Evolutionary conservation across 148 eudicot species (phyloP), one percentile per base, ranked within the genome.

Genomic region (Arctostaphylos glauca): DNA sequence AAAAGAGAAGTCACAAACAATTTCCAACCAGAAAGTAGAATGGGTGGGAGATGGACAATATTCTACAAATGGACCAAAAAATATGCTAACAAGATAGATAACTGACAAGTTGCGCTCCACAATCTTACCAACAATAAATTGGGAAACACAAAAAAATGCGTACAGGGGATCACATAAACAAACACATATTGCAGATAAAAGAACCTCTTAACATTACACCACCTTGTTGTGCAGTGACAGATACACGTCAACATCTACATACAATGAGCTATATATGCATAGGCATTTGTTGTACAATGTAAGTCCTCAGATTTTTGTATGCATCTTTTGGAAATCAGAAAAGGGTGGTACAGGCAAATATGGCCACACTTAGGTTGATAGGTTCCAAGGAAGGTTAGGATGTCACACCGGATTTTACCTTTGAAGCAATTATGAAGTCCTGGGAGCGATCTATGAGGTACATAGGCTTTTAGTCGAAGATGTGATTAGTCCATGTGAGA

Each of bases 91-190:
- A 31, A 47, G 18, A 43, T 46, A 43, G 5, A 41, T 12, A 47
- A 46, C 9, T 19, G 19, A 19, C 5, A 14, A 38, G 9, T n/a
- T 25, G 16, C 53, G 3, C 53, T 25, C 3, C n/a, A 18, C 48
- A 23, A 77, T 77, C 62, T 53, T 53, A 77, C 47, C 19, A 31
- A 77, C 62, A 54, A 77, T 50, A 52, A 25, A 77, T 52, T 77
- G 60, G 80, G 44, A 55, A 53, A 8, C 31, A 54, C 21, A 9
- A 46, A 54, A 77, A 68, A 76, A n/a, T 12, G 58, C 10, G 14
- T 74, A 74, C 78, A 23, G 2, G 54, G 50, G 56, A 23, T 18
- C 60, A 21, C 1, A 49, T 74, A 46, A 9, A 46, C 38, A 31
- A 31, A 31, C 38, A 31, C 38, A 31, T 31, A 31, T 31, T 31